Percentiles rank a stretch among this genome's conserved stretches.
Conservation (phyloP, 352 stramenopile species). For the Phytophthora colocasiae region DNA sequence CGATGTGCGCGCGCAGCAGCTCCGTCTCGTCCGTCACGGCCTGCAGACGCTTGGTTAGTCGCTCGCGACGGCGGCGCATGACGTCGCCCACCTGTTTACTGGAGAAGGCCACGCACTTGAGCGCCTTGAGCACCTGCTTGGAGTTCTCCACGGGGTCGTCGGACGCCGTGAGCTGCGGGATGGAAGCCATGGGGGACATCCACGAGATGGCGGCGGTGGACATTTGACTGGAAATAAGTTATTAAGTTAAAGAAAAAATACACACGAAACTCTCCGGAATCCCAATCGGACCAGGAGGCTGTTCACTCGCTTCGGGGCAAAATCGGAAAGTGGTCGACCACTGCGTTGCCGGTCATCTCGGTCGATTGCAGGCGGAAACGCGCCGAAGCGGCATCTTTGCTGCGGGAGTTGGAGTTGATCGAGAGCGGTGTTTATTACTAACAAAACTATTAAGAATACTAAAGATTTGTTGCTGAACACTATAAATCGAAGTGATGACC, state of each 20-base stretch:
- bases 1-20: conserved; percentile 53
- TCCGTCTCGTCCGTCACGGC: conserved; percentile 60
- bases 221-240: conserved; percentile 19
- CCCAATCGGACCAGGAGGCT: conserved; percentile 22
- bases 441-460: too few relatives aligned
- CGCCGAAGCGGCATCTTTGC: conserved; percentile 17
- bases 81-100: conserved; percentile 70
- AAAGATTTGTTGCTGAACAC: too few relatives aligned
- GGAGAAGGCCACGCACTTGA: conserved; percentile 70
- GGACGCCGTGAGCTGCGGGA: conserved; percentile 31
- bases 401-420: neutral
- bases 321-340: conserved; percentile 9
- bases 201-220: conserved; percentile 45
- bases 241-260: neutral
- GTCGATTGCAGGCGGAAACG: neutral
- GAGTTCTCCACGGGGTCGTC: conserved; percentile 50
- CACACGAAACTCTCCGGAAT: conserved; percentile 4
- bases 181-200: conserved; percentile 37
- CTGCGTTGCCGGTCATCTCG: neutral
- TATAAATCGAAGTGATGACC: too few relatives aligned
- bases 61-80: conserved; percentile 59
- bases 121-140: conserved; percentile 70
- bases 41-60: conserved; percentile 49
- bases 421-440: too few relatives aligned
- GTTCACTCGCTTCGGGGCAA: conserved; percentile 7